phyloP scores from a whole-genome alignment of 2,329 filamentous ascomycete species.

The Neopestalotiopsis sp. region DNA sequence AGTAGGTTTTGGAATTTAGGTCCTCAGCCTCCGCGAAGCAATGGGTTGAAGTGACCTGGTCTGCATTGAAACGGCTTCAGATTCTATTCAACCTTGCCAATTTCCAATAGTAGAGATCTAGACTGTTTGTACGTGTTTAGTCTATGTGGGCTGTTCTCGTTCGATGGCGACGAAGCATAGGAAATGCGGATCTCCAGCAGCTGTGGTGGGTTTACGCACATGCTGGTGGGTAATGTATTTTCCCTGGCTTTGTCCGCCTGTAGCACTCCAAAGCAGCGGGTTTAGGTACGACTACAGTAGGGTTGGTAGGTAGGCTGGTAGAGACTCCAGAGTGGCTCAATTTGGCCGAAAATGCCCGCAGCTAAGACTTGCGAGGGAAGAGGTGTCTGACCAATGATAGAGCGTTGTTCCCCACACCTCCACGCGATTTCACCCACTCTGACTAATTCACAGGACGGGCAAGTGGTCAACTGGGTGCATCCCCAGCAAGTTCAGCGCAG shows the following conservation, averaged over 20 bases:
- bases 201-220: neutral
- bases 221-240: conserved; percentile 7
- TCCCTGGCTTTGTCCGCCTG: neutral
- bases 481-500: neutral
- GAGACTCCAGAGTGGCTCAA: neutral
- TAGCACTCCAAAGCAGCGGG: too few species aligned
- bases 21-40: too few species aligned
- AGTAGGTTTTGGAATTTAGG: too few species aligned
- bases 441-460: conserved; percentile 15
- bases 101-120: neutral
- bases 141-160: neutral
- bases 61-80: too few species aligned
- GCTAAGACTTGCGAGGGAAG: neutral
- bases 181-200: neutral
- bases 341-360: conserved; percentile 9
- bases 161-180: neutral
- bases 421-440: conserved; percentile 13
- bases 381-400: neutral
- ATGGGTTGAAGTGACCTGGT: too few species aligned
- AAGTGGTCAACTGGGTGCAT: conserved; percentile 5
- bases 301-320: too few species aligned
- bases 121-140: neutral
- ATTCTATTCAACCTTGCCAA: too few species aligned
- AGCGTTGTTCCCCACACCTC: conserved; percentile 6
- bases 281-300: neutral